Percentiles rank a stretch among this genome's conserved stretches.
Evolutionary conservation across 306 rosid genomes (phyloP).

Genomic region (Trifolium dubium): DNA sequence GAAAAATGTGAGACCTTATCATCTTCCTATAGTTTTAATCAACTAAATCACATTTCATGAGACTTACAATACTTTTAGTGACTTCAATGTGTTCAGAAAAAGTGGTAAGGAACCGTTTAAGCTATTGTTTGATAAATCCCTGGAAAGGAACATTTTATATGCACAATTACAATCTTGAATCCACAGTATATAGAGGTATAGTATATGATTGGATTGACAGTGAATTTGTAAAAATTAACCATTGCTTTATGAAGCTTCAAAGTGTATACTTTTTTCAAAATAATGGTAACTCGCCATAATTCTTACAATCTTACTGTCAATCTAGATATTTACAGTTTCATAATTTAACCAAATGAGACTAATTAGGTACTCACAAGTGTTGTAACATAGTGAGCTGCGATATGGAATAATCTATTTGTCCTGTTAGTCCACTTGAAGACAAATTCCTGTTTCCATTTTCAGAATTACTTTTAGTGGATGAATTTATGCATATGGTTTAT

Average conservation of each 20-base stretch:
- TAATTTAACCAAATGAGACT: too few species aligned
- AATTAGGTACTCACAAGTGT: slow-evolving; percentile 50
- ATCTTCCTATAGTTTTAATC: neutral
- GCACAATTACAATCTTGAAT: slow-evolving; percentile 4
- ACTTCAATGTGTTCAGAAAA: too few species aligned
- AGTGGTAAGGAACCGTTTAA: too few species aligned
- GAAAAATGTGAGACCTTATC: neutral
- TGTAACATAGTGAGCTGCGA: slow-evolving; percentile 49
- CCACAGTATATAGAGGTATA: too few species aligned
- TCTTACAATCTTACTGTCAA: too few species aligned
- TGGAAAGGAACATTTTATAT: slow-evolving; percentile 36
- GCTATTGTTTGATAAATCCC: slow-evolving; percentile 39
- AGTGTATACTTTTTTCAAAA: too few species aligned
- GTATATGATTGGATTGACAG: too few species aligned
- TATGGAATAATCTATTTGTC: slow-evolving; percentile 49
- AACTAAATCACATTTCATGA: neutral
- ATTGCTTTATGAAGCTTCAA: too few species aligned
- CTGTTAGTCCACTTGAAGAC: slow-evolving; percentile 53
- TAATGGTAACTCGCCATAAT: too few species aligned
- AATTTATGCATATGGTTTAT: neutral
- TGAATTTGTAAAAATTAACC: too few species aligned
- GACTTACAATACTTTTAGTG: slow-evolving; percentile 54
- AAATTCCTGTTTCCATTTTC: slow-evolving; percentile 49
- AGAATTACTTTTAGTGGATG: neutral
- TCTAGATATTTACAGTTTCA: too few species aligned